Base-by-base conservation (phyloP, 1,284 basidiomycete species). In the Inonotus hispidus region DNA sequence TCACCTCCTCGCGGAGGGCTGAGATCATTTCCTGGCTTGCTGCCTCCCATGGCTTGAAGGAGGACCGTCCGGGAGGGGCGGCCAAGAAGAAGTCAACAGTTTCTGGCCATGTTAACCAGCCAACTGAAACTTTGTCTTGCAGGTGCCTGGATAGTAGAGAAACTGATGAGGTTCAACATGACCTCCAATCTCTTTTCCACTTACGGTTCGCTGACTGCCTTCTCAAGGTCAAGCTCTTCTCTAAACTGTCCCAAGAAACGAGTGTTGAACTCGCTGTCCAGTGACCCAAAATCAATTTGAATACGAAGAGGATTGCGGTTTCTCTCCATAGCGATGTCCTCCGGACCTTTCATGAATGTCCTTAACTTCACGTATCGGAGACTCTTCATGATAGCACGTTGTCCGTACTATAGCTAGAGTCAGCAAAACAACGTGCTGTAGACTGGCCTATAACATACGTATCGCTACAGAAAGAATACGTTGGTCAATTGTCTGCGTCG, bases 341-440 rank as follows among this genome's bases (percentile, higher is more conserved):
- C 74, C n/a, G 85, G 80, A 16, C 74, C 76, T 4, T 73, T 70
- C 63, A 79, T 79, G 58, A 88, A 83, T 1, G 93, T 90, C 23
- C 92, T 83, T n/a, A 96, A 71, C 73, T 95, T 95, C 72, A 95
- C 80, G 69, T 82, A 82, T 37, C 84, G 78, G 10, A 81, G 71
- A 49, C 77, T 77, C 70, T 89, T 90, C 81, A 87, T 84, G 29
- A 87, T 71, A 1, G 82, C 84, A 62, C 85, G 75, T 70, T 88
- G 86, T 0, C 87, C 82, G 71, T 88, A 88, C 87, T 88, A 55
- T 55, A 38, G 43, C 43, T 23, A 45, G 45, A 59, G 56, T 57
- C 38, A 59, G 63, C 37, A 38, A 35, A 3, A 8, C 6, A 21
- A 21, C 16, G 8, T 49, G 16, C 27, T 16, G 27, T 14, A 16